Conservation (phyloP, 73 alveolate genomes). For the Tetrahymena thermophila region DNA sequence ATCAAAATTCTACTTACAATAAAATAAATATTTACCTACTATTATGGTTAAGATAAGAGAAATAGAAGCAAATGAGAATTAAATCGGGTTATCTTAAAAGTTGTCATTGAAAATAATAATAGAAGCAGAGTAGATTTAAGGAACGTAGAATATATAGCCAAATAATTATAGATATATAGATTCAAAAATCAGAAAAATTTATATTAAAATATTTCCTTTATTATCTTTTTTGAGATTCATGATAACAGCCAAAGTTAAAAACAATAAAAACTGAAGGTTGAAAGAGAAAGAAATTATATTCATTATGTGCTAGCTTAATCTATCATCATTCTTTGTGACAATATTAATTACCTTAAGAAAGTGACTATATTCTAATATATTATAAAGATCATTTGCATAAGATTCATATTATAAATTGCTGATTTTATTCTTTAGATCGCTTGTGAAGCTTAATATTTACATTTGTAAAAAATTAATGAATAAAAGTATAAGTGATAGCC, state of each 20-base stretch:
- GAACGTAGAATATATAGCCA: neutral
- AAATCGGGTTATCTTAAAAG: neutral
- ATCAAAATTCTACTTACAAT: no score
- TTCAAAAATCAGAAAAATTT: neutral
- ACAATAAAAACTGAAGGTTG: neutral
- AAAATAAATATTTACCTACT: neutral
- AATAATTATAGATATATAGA: neutral
- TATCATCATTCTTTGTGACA: neutral
- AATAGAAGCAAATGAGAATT: neutral
- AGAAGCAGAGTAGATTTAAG: neutral
- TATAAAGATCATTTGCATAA: neutral
- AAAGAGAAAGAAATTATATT: neutral
- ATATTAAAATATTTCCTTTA: neutral
- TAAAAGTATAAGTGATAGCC: neutral
- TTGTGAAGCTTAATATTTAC: neutral
- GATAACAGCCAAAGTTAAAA: neutral
- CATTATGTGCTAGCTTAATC: neutral
- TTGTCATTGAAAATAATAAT: neutral
- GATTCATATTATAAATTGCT: neutral
- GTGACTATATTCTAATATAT: neutral
- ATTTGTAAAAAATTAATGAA: neutral
- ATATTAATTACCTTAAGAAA: neutral
- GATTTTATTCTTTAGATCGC: neutral
- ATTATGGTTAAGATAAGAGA: neutral
- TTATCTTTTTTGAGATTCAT: neutral